Conservation (phyloP, 495 filamentous ascomycete species). For the Tirmania nivea region DNA sequence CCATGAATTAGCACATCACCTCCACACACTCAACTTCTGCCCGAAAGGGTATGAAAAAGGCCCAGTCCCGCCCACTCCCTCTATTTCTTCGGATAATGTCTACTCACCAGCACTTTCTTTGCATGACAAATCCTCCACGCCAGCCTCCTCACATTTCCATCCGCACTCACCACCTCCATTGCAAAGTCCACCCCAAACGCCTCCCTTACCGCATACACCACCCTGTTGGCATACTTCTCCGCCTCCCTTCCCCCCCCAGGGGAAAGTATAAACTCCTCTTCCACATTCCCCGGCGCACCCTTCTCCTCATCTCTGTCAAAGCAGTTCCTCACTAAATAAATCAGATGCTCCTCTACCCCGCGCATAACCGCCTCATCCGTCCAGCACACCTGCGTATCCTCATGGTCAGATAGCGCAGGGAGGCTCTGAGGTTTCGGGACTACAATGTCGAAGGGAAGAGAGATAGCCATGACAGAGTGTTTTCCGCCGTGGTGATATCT, state of each 20-base stretch:
- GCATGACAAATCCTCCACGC: conserved; percentile 92
- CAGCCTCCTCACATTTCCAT: conserved; percentile 76
- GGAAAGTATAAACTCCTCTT: conserved; percentile 51
- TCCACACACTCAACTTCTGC: not conserved
- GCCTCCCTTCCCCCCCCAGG: conserved; percentile 52
- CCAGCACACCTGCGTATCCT: conserved; percentile 27
- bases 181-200: conserved; percentile 98
- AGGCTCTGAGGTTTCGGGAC: conserved; percentile 33
- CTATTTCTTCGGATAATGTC: not conserved
- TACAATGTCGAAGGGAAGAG: conserved; percentile 74
- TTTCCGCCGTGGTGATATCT: conserved; percentile 88
- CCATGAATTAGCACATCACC: not conserved
- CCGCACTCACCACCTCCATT: conserved; percentile 73
- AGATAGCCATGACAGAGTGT: conserved; percentile 92
- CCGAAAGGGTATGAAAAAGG: not conserved
- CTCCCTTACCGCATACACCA: conserved; percentile 84
- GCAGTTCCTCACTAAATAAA: conserved; percentile 73
- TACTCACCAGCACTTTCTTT: conserved; percentile 74
- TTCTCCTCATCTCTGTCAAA: conserved; percentile 69
- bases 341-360: conserved; percentile 49
- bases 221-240: conserved; percentile 64
- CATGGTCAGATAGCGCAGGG: conserved; percentile 23
- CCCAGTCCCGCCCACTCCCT: not conserved
- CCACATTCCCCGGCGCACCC: conserved; percentile 58
- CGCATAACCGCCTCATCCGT: conserved; percentile 23